Evolutionary conservation across 129 eudicot species (phyloP).

Genomic region (Flaveria bidentis): DNA sequence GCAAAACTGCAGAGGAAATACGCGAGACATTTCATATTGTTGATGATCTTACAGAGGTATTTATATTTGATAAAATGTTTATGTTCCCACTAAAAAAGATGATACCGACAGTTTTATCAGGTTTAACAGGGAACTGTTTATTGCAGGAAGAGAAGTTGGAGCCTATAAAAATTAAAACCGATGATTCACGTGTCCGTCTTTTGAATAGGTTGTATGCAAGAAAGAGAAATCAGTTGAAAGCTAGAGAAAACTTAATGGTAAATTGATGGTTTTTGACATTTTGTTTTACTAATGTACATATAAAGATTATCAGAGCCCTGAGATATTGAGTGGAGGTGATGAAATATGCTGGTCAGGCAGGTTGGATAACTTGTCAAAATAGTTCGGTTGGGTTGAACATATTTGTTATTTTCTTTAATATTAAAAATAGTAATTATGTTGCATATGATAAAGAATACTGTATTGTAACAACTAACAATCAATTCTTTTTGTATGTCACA

Average conservation of each 20-base stretch:
- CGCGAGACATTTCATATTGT: slow-evolving; percentile 85
- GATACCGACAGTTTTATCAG: slow-evolving; percentile 5
- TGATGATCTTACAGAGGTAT: slow-evolving; percentile 92
- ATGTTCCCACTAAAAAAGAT: not conserved
- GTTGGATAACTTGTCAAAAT: slow-evolving; percentile 7
- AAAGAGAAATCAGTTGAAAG: slow-evolving; percentile 70
- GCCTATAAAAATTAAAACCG: slow-evolving; percentile 61
- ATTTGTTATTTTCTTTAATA: not conserved
- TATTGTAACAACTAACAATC: not conserved
- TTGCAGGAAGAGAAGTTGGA: slow-evolving; percentile 83
- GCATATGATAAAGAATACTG: not conserved
- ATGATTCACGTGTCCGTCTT: slow-evolving; percentile 81
- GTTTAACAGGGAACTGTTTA: not conserved
- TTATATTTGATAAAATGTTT: not conserved
- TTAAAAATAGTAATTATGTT: not conserved
- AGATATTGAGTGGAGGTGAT: slow-evolving; percentile 7
- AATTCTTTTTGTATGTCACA: slow-evolving; percentile 23
- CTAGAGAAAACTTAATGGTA: slow-evolving; percentile 61
- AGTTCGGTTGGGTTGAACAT: not conserved
- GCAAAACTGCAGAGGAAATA: slow-evolving; percentile 89
- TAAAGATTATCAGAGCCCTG: not conserved
- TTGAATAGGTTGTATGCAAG: slow-evolving; percentile 75
- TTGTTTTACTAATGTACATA: not conserved
- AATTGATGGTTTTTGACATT: not conserved
- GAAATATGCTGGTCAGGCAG: slow-evolving; percentile 1